These are phyloP conservation scores for Cyathus striatus DNA, from an alignment of 768 basidiomycete genomes.

Conservation along the genomic window DNA sequence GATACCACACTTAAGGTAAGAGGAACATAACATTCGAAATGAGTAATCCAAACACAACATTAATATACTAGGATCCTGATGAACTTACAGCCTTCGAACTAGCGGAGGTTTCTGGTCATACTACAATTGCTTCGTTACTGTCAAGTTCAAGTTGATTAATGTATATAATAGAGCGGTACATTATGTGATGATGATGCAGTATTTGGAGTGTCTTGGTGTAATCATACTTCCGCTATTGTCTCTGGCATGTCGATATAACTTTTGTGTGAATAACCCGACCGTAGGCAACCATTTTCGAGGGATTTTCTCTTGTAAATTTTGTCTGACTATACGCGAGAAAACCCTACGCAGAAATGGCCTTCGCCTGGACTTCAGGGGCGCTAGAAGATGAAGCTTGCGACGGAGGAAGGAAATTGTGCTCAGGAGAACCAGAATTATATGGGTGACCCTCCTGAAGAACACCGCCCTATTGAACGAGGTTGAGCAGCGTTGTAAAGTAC, in stretches of 20 bases:
- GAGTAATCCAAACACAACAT: neutral
- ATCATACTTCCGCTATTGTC: too few species aligned
- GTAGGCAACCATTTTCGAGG: too few species aligned
- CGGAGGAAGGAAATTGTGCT: too few species aligned
- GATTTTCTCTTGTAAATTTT: too few species aligned
- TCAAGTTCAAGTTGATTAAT: constrained; percentile 7
- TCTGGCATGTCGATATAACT: too few species aligned
- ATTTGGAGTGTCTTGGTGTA: neutral
- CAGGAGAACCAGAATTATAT: too few species aligned
- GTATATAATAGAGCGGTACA: neutral
- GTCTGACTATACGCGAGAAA: too few species aligned
- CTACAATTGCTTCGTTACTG: constrained; percentile 41
- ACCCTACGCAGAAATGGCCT: too few species aligned
- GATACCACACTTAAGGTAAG: constrained; percentile 58
- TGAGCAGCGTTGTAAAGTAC: neutral
- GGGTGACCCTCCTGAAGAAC: constrained; percentile 54
- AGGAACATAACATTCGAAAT: neutral
- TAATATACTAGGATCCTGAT: constrained; percentile 54
- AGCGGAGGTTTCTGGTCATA: constrained; percentile 53
- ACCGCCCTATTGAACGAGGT: constrained; percentile 40
- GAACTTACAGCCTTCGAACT: constrained; percentile 56
- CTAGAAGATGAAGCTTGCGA: too few species aligned
- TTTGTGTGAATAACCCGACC: too few species aligned
- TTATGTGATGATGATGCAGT: neutral
- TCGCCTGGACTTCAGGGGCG: too few species aligned